Base-by-base conservation (phyloP, 257 asterid species). In the Fraxinus anomala region DNA sequence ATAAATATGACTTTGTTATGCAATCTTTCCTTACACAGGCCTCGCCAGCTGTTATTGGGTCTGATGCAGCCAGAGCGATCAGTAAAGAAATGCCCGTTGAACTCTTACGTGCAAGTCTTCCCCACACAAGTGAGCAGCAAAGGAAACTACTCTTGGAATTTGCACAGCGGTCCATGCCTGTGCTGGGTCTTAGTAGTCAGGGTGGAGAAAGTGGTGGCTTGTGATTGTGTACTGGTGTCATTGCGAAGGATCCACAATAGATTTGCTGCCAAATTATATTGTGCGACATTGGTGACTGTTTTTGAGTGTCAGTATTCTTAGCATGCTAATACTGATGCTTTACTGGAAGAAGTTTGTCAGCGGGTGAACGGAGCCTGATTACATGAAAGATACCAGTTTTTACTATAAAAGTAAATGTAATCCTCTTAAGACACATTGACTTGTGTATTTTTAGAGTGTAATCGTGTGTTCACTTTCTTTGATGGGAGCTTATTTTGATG, bases 71-170 rank as follows among this genome's bases (percentile, higher is more conserved):
- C 28, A 87, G 82, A 71, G 89, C 95, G 11, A 88, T 90, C 21
- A 76, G 87, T 23, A 86, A 84, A 76, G 97, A 92, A 85, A 87
- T 92, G 89, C 97, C 97, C 0, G 89, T 92, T 78, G 96, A 89
- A 70, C 92, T 92, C 28, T 83, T 92, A 83, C 92, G 96, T 8
- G 93, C 90, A 2, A 86, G 97, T 86, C 91, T 92, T 72, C 96
- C 96, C 63, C 97, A 92, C 80, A 92, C 93, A 10, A 92, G 77
- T 56, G 97, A 90, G 85, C 93, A 83, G 80, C 97, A 92, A 81
- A 84, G 83, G 54, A 86, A 90, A 67, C 31, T 92, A 40, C 81
- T 92, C 13, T 67, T 87, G 79, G 97, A 92, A 78, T 92, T 92
- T 77, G 85, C 91, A 13, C 91, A 87, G 80, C 80, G 91, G 76